Conservation (phyloP, 441 rosid genomes). For the Adansonia madagascariensis region DNA sequence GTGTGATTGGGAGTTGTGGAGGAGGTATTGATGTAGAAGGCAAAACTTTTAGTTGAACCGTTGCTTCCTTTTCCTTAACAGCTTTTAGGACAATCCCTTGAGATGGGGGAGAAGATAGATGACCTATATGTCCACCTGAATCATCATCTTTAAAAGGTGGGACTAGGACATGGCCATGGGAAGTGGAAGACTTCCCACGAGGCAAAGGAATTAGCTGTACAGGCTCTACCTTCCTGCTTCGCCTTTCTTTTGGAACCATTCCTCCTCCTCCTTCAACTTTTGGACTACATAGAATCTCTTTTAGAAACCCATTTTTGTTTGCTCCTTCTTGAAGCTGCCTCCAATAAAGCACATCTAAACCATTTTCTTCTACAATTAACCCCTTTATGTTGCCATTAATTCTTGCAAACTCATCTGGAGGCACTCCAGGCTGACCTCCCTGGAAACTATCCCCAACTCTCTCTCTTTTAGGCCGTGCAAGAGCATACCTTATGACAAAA, state of each 20-base stretch:
- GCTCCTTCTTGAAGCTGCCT: slow-evolving; percentile 51
- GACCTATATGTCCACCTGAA: slow-evolving; percentile 14
- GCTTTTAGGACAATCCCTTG: slow-evolving; percentile 30
- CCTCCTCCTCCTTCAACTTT: slow-evolving; percentile 31
- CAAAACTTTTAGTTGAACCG: slow-evolving; percentile 45
- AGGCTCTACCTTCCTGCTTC: slow-evolving; percentile 27
- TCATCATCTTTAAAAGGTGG: slow-evolving; percentile 33
- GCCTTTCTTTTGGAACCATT: slow-evolving; percentile 28
- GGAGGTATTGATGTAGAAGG: slow-evolving; percentile 23
- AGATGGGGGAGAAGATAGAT: slow-evolving; percentile 28
- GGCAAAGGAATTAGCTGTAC: slow-evolving; percentile 68
- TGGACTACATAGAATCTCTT: slow-evolving; percentile 25
- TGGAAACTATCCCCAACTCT: slow-evolving; percentile 26
- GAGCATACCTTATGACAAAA: slow-evolving; percentile 37
- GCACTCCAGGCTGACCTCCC: slow-evolving; percentile 30
- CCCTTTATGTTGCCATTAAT: slow-evolving; percentile 56
- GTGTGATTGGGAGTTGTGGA: background rate
- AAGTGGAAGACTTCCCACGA: slow-evolving; percentile 65
- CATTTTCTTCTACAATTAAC: slow-evolving; percentile 74
- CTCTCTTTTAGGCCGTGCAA: slow-evolving; percentile 38
- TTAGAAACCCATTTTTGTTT: slow-evolving; percentile 35
- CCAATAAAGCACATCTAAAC: slow-evolving; percentile 87
- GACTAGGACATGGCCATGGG: slow-evolving; percentile 34
- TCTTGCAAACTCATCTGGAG: slow-evolving; percentile 40
- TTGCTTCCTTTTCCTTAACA: slow-evolving; percentile 29